Conservation (phyloP, 2,329 filamentous ascomycete genomes). For the Neodidymelliopsis sp. region DNA sequence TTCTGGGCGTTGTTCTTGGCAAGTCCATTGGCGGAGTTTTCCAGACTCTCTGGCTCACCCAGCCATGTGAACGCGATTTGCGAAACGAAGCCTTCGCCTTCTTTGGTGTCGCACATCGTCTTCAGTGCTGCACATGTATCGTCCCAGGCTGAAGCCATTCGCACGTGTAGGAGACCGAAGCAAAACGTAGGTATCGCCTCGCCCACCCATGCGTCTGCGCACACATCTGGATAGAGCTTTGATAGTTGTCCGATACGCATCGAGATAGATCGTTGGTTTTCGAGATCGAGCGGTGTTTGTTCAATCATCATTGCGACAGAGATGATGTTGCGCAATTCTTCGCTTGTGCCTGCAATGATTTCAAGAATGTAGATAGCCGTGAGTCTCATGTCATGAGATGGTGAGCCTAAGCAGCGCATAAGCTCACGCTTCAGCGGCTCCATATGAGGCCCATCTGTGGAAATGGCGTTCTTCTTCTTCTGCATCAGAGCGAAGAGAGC, state of each 20-base stretch:
- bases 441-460: slow-evolving; percentile 62
- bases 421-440: slow-evolving; percentile 70
- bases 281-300: slow-evolving; percentile 76
- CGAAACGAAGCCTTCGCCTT: slow-evolving; percentile 76
- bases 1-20: slow-evolving; percentile 22
- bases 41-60: slow-evolving; percentile 20
- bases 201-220: slow-evolving; percentile 69
- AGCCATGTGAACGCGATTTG: slow-evolving; percentile 82
- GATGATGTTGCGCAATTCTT: slow-evolving; percentile 61
- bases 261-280: slow-evolving; percentile 77
- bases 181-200: slow-evolving; percentile 80
- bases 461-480: slow-evolving; percentile 64
- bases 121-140: slow-evolving; percentile 79
- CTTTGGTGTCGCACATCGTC: slow-evolving; percentile 72
- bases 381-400: slow-evolving; percentile 77
- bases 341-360: slow-evolving; percentile 59
- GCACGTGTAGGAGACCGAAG: slow-evolving; percentile 88
- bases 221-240: slow-evolving; percentile 66
- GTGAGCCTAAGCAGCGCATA: slow-evolving; percentile 75
- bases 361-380: slow-evolving; percentile 76
- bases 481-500: slow-evolving; percentile 64
- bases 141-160: slow-evolving; percentile 86
- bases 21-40: slow-evolving; percentile 10
- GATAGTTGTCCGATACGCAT: slow-evolving; percentile 86
- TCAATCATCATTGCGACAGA: slow-evolving; percentile 79